Evolutionary conservation across 225 moss, liverwort and hornwort genomes (phyloP), one percentile per base, ranked within the genome.

Genomic region (Pseudisothecium myosuroides): DNA sequence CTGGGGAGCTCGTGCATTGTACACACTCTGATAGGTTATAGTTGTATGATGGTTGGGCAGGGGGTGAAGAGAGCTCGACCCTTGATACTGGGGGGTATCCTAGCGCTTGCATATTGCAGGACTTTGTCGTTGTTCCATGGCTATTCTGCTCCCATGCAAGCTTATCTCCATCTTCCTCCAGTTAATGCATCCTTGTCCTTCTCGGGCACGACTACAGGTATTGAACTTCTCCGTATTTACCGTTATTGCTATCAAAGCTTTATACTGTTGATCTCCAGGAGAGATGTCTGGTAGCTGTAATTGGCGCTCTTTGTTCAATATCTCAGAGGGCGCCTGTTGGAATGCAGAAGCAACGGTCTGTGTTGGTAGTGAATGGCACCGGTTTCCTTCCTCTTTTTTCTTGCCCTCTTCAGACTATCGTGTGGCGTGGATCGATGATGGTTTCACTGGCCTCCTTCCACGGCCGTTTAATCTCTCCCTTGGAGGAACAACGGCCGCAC

Each of bases 311-410:
- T 59, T 76, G 43, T 27, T 61, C 17, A 41, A 85, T 23, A 64
- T 87, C 89, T 88, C 20, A 83, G 47, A 85, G 85, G 83, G 45
- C 22, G 62, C 26, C 43, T 92, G 85, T 77, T 90, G 87, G 90
- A 89, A 65, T 83, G 86, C 88, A 93, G 93, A 88, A 90, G 88
- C 89, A 69, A 88, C 87, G 32, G 96, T 99, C 39, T 99, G 99
- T 87, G 97, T 97, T 49, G 99, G 99, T 56, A 93, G 93, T 87
- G 99, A 99, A 90, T 99, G 97, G 99, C 89, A 99, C 83, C 95
- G 96, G 75, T 99, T 90, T 90, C 99, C 99, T 34, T 99, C 99
- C 26, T 99, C 99, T 13, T 99, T 99, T 90, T 97, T 96, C 91
- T 88, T 99, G 90, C 94, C 97, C 85, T 92, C 95, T 54, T 91